Evolutionary conservation across 768 basidiomycete species (phyloP), one percentile per base, ranked within the genome.

Genomic region (Porphyrellus cyaneotinctus): DNA sequence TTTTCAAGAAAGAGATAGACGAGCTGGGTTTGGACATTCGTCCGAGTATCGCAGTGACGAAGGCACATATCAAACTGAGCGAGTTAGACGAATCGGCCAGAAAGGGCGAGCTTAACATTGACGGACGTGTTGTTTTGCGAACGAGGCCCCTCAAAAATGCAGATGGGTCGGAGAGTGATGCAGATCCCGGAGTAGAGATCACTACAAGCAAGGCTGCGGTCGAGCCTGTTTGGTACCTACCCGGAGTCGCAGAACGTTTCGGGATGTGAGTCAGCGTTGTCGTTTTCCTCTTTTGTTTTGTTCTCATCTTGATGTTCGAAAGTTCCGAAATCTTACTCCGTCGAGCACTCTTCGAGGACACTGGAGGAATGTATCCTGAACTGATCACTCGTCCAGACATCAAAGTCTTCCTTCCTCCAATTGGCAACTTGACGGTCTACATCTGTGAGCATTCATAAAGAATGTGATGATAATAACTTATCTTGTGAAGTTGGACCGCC

Each of bases 141-240:
- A 88, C 85, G 56, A 72, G 72, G 17, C 87, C 83, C 38, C 62
- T 85, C 47, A 73, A 63, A 48, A 87, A 87, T 43, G 76, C 77
- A 18, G 87, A 90, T 61, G 87, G 87, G 13, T 76, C 77, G 0
- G 64, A 64, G 53, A 83, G 78, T 49, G 69, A 73, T 8, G 79
- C 74, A 23, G 77, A 81, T 51, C 82, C 85, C 9, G 95, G 95
- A 7, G 82, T 97, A 17, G 95, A 98, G 74, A 81, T 97, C 13
- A 81, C 74, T 42, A 81, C 88, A n/a, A 85, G 83, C 66, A 97
- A 97, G 72, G 95, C 94, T 0, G 95, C 95, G 0, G 87, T 97
- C 9, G 95, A 97, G 65, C 95, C 95, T 0, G 94, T 97, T 14
- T 97, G 95, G 95, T 91, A 88, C 67, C 73, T 97, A 1, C 95